Evolutionary conservation across 306 rosid genomes (phyloP).

Genomic region (Mucuna pruriens): DNA sequence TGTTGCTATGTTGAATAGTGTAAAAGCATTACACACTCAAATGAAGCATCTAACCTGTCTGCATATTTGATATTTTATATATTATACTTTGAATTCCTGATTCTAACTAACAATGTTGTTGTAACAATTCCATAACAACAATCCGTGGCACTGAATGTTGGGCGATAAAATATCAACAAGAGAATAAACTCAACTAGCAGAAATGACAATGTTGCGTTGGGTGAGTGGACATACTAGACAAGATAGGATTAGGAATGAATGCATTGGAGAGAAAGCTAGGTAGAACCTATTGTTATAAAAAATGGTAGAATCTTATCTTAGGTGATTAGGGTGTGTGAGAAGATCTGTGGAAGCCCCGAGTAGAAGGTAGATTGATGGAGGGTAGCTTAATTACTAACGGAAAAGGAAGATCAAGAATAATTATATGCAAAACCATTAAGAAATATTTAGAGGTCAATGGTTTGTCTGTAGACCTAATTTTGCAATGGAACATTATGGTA

Average conservation of each 20-base stretch:
- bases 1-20: conserved; percentile 5
- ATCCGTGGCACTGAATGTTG: not conserved
- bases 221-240: not conserved
- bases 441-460: not conserved
- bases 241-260: not conserved
- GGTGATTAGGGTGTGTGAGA: not conserved
- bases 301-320: not conserved
- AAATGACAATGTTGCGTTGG: not conserved
- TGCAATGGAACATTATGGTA: not conserved
- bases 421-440: not conserved
- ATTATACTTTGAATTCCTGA: not conserved
- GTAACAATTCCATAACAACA: not conserved
- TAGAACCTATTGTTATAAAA: not conserved
- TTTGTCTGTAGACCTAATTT: not conserved
- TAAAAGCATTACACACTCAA: not conserved
- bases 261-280: not conserved
- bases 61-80: conserved; percentile 1
- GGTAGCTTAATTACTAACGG: not conserved
- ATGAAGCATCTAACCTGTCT: conserved; percentile 1
- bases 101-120: not conserved
- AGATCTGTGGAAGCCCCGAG: not conserved
- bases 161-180: not conserved
- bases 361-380: not conserved
- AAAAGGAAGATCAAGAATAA: not conserved
- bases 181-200: not conserved